Conservation (phyloP, 805 yeast species). For the Candida morakotiae region DNA sequence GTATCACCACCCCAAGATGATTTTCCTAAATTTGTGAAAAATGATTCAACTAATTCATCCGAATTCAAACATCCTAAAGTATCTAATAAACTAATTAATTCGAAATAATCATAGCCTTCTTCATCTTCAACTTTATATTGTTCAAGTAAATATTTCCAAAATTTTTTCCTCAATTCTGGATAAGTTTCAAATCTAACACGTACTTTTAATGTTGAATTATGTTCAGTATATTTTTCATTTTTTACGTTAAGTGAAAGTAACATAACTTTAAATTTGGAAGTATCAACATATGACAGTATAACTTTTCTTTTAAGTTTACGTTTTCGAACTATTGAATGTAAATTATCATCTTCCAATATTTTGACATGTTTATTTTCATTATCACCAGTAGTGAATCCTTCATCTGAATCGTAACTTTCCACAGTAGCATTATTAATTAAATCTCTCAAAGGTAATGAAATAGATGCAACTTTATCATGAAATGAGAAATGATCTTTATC, state of each 20-base stretch:
- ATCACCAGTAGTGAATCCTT: constrained; percentile 5
- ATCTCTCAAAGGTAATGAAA: constrained; percentile 52
- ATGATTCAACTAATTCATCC: constrained; percentile 50
- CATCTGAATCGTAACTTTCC: not conserved
- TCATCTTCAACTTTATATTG: constrained; percentile 45
- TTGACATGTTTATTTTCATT: constrained; percentile 8
- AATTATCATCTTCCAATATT: constrained; percentile 9
- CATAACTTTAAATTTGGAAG: constrained; percentile 40
- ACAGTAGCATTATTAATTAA: constrained; percentile 36
- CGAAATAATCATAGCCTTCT: constrained; percentile 46
- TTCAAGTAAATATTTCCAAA: constrained; percentile 64
- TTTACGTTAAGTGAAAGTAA: constrained; percentile 31
- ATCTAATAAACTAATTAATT: constrained; percentile 62
- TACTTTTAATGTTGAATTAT: constrained; percentile 53
- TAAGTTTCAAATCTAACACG: constrained; percentile 68
- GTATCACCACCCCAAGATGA: constrained; percentile 54
- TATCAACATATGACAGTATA: constrained; percentile 22
- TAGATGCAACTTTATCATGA: constrained; percentile 77
- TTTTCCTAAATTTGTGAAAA: constrained; percentile 44
- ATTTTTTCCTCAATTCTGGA: constrained; percentile 53
- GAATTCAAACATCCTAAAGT: constrained; percentile 51
- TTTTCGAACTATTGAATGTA: constrained; percentile 13
- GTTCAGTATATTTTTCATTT: constrained; percentile 29
- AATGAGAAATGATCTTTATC: constrained; percentile 83
- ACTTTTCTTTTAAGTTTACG: constrained; percentile 22